These are phyloP conservation scores for Flueggea neowawraea DNA, from an alignment of 441 rosid species.

Conservation along the genomic window DNA sequence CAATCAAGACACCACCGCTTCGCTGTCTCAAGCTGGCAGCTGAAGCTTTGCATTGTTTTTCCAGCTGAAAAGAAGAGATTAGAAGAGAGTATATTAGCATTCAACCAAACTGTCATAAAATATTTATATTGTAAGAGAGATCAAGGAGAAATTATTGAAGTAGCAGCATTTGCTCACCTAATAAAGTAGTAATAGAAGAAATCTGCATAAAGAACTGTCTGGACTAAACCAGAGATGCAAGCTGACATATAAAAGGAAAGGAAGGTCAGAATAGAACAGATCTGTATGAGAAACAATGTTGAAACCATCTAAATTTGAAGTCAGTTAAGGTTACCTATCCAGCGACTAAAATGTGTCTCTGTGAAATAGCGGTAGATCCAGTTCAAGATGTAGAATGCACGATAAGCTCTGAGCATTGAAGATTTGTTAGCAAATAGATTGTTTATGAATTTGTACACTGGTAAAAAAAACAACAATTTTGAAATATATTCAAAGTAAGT, in stretches of 20 bases:
- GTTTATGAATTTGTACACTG: not conserved
- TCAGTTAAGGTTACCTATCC: conserved; percentile 62
- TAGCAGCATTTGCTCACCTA: conserved; percentile 39
- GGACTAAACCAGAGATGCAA: conserved; percentile 76
- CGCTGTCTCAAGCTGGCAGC: conserved; percentile 68
- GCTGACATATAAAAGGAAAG: conserved; percentile 36
- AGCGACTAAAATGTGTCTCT: conserved; percentile 61
- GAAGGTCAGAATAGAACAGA: conserved; percentile 8
- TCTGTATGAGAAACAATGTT: not conserved
- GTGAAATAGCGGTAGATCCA: conserved; percentile 92
- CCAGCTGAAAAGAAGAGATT: conserved; percentile 52
- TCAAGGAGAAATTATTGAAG: not conserved
- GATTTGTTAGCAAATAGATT: conserved; percentile 8
- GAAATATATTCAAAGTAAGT: too few species aligned
- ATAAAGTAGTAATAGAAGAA: conserved; percentile 92
- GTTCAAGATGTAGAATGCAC: conserved; percentile 83
- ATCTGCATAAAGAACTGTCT: conserved; percentile 86
- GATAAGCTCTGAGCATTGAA: conserved; percentile 69
- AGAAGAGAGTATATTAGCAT: not conserved
- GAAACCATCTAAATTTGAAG: not conserved
- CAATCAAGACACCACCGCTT: not conserved
- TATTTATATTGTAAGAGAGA: not conserved
- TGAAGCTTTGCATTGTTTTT: conserved; percentile 87
- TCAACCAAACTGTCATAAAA: not conserved
- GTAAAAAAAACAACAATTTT: too few species aligned